Percentiles rank a stretch among this genome's conserved stretches.
phyloP scores from a whole-genome alignment of 1,284 basidiomycete species.

The Ustilago shanxiensis region DNA sequence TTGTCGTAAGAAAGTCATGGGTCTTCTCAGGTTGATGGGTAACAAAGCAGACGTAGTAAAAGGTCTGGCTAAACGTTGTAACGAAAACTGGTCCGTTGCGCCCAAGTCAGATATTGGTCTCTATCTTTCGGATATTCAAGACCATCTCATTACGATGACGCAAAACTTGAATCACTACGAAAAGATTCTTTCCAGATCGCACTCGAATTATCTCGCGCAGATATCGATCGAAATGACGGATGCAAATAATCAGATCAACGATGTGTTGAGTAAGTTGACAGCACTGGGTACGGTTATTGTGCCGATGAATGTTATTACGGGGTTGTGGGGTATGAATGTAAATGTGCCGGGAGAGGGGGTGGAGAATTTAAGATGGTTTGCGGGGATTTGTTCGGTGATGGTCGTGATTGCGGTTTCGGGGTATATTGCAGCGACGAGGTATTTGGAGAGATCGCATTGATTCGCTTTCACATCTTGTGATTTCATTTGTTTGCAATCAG shows the following conservation, averaged over 20 bases:
- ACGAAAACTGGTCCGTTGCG: conserved; percentile 98
- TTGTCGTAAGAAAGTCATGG: conserved; percentile 99
- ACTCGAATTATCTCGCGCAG: conserved; percentile 82
- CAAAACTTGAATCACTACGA: conserved; percentile 77
- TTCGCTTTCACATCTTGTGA: too few species aligned
- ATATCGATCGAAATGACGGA: conserved; percentile 77
- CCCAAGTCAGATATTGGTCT: conserved; percentile 97
- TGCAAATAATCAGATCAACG: conserved; percentile 98
- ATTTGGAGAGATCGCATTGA: conserved; percentile 55
- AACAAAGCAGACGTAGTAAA: conserved; percentile 99
- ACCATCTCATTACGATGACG: conserved; percentile 99
- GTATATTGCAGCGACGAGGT: conserved; percentile 67
- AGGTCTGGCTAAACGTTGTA: conserved; percentile 93
- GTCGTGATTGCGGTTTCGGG: conserved; percentile 65
- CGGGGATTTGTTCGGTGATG: conserved; percentile 64
- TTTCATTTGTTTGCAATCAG: neutral
- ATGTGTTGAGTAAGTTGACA: conserved; percentile 97
- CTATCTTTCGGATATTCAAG: conserved; percentile 88
- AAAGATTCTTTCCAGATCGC: conserved; percentile 96
- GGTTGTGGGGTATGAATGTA: conserved; percentile 70
- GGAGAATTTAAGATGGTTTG: conserved; percentile 66
- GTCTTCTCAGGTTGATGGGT: conserved; percentile 91
- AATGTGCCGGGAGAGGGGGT: conserved; percentile 67
- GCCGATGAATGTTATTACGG: conserved; percentile 72
- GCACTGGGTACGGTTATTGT: conserved; percentile 97